phyloP scores from a whole-genome alignment of 768 basidiomycete species.

The Kwoniella dendrophila region DNA sequence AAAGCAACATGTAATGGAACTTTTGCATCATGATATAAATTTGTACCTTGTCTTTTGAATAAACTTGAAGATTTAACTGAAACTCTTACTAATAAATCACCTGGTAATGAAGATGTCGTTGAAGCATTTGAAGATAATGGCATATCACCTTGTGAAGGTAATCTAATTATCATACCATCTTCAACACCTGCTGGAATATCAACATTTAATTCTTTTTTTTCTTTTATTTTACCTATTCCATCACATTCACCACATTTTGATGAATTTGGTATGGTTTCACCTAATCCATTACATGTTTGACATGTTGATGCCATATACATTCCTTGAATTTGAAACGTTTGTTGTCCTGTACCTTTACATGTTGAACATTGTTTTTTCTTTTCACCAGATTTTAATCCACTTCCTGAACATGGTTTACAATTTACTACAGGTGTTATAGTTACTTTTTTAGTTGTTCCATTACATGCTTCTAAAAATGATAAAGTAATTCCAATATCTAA shows the following conservation, averaged over 20 bases:
- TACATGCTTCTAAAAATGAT: constrained; percentile 92
- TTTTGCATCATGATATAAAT: constrained; percentile 83
- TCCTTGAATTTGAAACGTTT: constrained; percentile 87
- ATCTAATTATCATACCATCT: constrained; percentile 46
- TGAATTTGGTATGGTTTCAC: constrained; percentile 74
- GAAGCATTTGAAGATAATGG: constrained; percentile 68
- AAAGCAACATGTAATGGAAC: constrained; percentile 90
- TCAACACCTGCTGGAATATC: constrained; percentile 26
- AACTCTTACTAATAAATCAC: constrained; percentile 85
- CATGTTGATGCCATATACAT: constrained; percentile 98
- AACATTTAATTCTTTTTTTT: constrained; percentile 18
- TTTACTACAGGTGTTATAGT: constrained; percentile 77
- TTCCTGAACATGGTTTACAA: constrained; percentile 80
- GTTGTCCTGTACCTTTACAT: constrained; percentile 83
- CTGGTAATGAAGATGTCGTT: constrained; percentile 68
- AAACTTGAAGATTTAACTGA: constrained; percentile 77
- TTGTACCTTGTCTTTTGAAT: constrained; percentile 87
- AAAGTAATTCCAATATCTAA: constrained; percentile 75
- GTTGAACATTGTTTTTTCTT: constrained; percentile 75
- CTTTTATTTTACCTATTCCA: constrained; percentile 83
- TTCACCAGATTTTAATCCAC: constrained; percentile 81
- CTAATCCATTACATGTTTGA: constrained; percentile 75
- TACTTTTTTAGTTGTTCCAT: constrained; percentile 75
- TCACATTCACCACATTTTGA: constrained; percentile 77
- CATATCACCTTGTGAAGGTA: constrained; percentile 79